Evolutionary conservation across 805 yeast genomes (phyloP).

Genomic region (Barnettozyma sucrosica): DNA sequence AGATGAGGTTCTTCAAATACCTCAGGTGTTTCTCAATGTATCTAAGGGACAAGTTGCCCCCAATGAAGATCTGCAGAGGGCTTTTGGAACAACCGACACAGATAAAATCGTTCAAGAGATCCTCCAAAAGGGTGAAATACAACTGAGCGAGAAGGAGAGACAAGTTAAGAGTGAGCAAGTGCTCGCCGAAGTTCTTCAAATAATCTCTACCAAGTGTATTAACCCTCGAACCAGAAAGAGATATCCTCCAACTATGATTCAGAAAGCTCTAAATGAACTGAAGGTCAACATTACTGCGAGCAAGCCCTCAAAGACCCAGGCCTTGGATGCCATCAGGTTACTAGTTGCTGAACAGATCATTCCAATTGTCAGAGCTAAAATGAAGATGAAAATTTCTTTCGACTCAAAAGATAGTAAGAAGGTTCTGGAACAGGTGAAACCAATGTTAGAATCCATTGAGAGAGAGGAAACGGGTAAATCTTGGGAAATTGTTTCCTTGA

Average conservation of each 20-base stretch:
- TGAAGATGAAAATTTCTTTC: slow-evolving; percentile 72
- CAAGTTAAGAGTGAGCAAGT: slow-evolving; percentile 65
- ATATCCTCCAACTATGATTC: slow-evolving; percentile 92
- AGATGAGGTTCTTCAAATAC: slow-evolving; percentile 94
- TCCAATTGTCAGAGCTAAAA: slow-evolving; percentile 91
- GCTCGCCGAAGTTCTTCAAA: slow-evolving; percentile 75
- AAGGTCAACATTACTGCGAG: slow-evolving; percentile 73
- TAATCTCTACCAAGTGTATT: slow-evolving; percentile 84
- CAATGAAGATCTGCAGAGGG: slow-evolving; percentile 67
- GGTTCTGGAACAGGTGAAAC: slow-evolving; percentile 37
- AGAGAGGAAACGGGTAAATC: slow-evolving; percentile 37
- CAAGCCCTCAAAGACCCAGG: slow-evolving; percentile 79
- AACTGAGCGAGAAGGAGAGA: slow-evolving; percentile 89
- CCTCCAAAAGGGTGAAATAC: slow-evolving; percentile 86
- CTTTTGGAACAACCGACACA: slow-evolving; percentile 71
- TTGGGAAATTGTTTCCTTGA: slow-evolving; percentile 59
- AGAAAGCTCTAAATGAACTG: slow-evolving; percentile 71
- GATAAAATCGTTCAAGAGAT: slow-evolving; percentile 78
- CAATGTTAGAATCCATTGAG: slow-evolving; percentile 38
- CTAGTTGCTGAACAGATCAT: slow-evolving; percentile 74
- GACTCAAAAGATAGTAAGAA: slow-evolving; percentile 47
- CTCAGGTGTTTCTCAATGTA: slow-evolving; percentile 88
- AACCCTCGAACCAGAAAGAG: slow-evolving; percentile 86
- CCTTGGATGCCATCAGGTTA: slow-evolving; percentile 82
- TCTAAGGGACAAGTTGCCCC: slow-evolving; percentile 93